Conservation (phyloP, 805 yeast genomes). For the Lipomyces yamadae region DNA sequence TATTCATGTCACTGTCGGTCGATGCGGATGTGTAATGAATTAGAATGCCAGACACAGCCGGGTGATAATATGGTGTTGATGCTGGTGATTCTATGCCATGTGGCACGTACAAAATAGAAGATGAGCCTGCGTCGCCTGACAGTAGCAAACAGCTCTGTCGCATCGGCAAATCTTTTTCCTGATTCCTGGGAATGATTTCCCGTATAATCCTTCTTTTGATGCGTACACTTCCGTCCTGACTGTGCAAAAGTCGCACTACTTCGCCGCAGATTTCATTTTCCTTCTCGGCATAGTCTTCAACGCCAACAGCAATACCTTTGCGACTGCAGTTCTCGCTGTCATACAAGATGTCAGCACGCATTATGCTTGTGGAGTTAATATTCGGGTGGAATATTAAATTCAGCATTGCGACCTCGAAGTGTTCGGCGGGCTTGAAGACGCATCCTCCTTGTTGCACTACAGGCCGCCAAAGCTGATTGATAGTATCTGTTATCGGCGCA, state of each 20-base stretch:
- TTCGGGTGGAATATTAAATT: conserved; percentile 80
- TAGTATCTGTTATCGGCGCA: background rate
- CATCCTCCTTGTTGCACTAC: conserved; percentile 15
- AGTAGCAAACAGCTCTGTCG: conserved; percentile 80
- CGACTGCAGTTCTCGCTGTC: conserved; percentile 27
- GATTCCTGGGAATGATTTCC: conserved; percentile 88
- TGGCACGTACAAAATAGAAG: conserved; percentile 73
- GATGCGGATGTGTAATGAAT: conserved; percentile 45
- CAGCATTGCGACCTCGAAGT: conserved; percentile 73
- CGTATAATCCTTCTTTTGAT: conserved; percentile 61
- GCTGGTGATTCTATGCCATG: conserved; percentile 60
- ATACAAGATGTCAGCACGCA: conserved; percentile 76
- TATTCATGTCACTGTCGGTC: background rate
- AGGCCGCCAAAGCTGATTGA: conserved; percentile 11
- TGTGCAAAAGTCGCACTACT: background rate
- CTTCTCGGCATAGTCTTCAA: background rate
- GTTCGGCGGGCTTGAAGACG: conserved; percentile 5
- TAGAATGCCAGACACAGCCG: conserved; percentile 80
- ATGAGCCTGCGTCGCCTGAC: conserved; percentile 28
- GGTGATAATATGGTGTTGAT: conserved; percentile 86
- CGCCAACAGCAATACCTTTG: background rate
- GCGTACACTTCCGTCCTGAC: background rate
- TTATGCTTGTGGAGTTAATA: conserved; percentile 86
- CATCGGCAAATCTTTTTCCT: conserved; percentile 77
- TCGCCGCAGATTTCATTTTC: conserved; percentile 8